Base-by-base conservation (phyloP, 2,329 filamentous ascomycete genomes). In the Immersiporthe knoxdaviesiana region DNA sequence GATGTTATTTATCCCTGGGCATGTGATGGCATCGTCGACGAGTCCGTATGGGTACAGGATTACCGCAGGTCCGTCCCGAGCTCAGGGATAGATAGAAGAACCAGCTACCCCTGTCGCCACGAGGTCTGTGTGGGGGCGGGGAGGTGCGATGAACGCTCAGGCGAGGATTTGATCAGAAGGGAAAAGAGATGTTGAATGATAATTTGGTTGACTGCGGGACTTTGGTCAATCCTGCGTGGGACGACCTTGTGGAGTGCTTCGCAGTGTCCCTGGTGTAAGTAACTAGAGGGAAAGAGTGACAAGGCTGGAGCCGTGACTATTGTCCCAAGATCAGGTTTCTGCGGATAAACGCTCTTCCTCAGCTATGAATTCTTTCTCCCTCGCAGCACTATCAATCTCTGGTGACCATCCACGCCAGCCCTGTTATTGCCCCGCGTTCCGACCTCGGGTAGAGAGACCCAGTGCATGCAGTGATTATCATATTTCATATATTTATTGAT, bases 121-220 rank as follows among this genome's bases (percentile, higher is more conserved):
- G 24, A 64, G 44, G 27, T 64, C 35, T 8, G 35, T 54, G 59
- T n/a, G 52, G 52, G 44, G 54, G 21, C n/a, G 44, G 54, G 21
- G 14, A 24, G 27, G 64, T 24, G 63, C 63, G 67, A 69, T 65
- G 67, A 69, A 66, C 35, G 63, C 66, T 69, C 54, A 47, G 27
- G 66, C 67, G 67, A 32, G 37, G 27, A 32, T 32, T 3, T 35
- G 35, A 8, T 8, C 35, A 35, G n/a, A 35, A 35, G 4, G 35
- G 8, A 35, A 35, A 8, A 35, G 35, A 35, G 35, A 35, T 35
- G 35, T 35, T 35, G 35, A 4, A 8, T 4, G 8, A 21, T 47
- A 47, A n/a, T 5, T 47, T n/a, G 44, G 6, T n/a, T 10, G 21
- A 47, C n/a, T n/a, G 21, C 1, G 44, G 10, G 21, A 2, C n/a